Percentiles rank a stretch among this genome's conserved stretches.
phyloP scores from a whole-genome alignment of 1,139 yeast species.

The Geotrichum fermentans region DNA sequence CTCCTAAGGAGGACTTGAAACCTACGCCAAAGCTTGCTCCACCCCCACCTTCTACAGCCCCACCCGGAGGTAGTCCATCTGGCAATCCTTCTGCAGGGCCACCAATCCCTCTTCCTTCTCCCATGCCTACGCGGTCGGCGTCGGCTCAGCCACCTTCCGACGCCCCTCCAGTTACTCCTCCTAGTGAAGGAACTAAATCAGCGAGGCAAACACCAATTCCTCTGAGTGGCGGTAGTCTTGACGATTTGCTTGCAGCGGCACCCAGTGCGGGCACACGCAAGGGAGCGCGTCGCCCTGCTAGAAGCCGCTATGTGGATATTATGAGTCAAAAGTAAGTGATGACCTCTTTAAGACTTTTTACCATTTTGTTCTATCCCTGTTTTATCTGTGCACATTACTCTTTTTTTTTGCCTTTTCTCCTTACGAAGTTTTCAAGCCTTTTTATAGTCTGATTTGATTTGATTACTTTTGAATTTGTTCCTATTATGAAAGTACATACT shows the following conservation, averaged over 20 bases:
- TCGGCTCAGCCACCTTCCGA: constrained; percentile 23
- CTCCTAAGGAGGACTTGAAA: constrained; percentile 74
- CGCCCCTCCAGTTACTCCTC: constrained; percentile 15
- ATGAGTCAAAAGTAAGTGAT: constrained; percentile 43
- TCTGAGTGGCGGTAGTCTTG: constrained; percentile 47
- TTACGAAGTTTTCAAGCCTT: not conserved
- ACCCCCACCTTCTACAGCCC: constrained; percentile 26
- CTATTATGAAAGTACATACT: too few relatives aligned
- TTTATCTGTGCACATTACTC: not conserved
- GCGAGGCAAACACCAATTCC: constrained; percentile 19
- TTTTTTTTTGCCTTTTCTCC: not conserved
- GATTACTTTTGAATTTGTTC: too few relatives aligned
- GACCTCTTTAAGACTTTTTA: not conserved
- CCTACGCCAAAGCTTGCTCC: constrained; percentile 59
- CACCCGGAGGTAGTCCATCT: constrained; percentile 15
- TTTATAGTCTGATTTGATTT: too few relatives aligned
- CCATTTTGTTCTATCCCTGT: not conserved
- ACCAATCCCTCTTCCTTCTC: constrained; percentile 19
- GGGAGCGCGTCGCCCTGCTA: constrained; percentile 59
- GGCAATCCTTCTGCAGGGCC: constrained; percentile 21
- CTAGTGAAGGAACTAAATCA: constrained; percentile 3
- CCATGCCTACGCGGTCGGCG: constrained; percentile 13
- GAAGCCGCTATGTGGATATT: constrained; percentile 74
- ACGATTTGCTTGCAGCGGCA: constrained; percentile 58
- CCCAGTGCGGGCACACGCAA: constrained; percentile 44